phyloP scores from a whole-genome alignment of 108 stramenopile genomes.

The Conticribra weissflogii region DNA sequence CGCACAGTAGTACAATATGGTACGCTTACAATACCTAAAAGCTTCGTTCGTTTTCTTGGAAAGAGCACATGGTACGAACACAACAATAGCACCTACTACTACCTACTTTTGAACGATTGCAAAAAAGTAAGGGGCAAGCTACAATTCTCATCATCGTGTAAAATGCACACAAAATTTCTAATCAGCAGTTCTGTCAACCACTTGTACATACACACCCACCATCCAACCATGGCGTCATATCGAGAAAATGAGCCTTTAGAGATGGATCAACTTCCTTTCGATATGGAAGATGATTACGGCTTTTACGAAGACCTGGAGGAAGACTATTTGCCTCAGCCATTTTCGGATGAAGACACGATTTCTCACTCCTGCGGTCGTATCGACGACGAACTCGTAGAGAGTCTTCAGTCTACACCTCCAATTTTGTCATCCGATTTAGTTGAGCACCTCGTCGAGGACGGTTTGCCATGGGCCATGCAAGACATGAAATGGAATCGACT shows the following conservation, averaged over 20 bases:
- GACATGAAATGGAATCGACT: conserved; percentile 24
- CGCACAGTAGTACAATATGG: no score
- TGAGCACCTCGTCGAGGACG: conserved; percentile 4
- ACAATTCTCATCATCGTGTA: no score
- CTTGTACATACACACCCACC: neutral
- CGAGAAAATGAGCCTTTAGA: neutral
- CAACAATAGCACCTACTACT: no score
- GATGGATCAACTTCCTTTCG: conserved; percentile 1
- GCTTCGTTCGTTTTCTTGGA: no score
- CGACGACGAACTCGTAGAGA: neutral
- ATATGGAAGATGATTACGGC: conserved; percentile 13
- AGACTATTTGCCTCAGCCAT: neutral
- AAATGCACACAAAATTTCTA: neutral
- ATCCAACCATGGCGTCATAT: neutral
- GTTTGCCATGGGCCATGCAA: conserved; percentile 29
- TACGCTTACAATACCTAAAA: no score
- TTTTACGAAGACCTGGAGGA: conserved; percentile 18
- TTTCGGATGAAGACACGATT: conserved; percentile 8
- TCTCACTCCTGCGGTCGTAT: neutral
- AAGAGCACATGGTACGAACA: no score
- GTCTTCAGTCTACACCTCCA: conserved; percentile 1
- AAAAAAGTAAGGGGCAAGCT: no score
- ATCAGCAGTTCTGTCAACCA: neutral
- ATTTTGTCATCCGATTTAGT: conserved; percentile 13
- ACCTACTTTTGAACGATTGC: no score